Conservation (phyloP, 495 filamentous ascomycete species). For the Aspergillus nidulans region DNA sequence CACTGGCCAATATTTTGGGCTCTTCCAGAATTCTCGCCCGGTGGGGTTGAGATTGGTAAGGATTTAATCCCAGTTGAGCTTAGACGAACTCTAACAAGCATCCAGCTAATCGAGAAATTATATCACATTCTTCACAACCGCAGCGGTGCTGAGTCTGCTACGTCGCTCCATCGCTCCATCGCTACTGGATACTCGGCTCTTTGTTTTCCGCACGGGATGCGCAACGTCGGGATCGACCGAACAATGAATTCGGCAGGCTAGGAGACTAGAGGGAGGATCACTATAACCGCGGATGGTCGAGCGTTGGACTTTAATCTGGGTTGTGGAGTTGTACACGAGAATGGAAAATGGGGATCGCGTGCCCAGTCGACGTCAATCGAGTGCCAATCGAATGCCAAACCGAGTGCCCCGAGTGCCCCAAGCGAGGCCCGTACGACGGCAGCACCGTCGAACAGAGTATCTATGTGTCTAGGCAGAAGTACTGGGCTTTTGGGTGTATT, state of each 20-base stretch:
- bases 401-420: too few relatives aligned
- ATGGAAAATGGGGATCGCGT: background rate
- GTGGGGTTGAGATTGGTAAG: background rate
- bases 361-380: too few relatives aligned
- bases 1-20: background rate
- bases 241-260: background rate
- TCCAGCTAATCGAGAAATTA: background rate
- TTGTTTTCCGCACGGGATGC: background rate
- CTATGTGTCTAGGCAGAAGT: background rate
- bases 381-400: too few relatives aligned
- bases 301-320: background rate
- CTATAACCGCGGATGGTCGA: background rate
- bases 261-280: slow-evolving; percentile 1
- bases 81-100: slow-evolving; percentile 1
- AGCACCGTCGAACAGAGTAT: too few relatives aligned
- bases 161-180: too few relatives aligned
- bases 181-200: background rate
- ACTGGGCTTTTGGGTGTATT: too few relatives aligned
- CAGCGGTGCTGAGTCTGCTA: too few relatives aligned
- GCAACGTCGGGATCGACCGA: slow-evolving; percentile 1
- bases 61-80: background rate
- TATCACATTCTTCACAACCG: background rate
- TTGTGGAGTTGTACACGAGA: background rate
- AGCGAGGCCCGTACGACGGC: too few relatives aligned
- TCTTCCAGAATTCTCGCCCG: background rate